phyloP scores from a whole-genome alignment of 495 filamentous ascomycete genomes.

The Podospora appendiculata region DNA sequence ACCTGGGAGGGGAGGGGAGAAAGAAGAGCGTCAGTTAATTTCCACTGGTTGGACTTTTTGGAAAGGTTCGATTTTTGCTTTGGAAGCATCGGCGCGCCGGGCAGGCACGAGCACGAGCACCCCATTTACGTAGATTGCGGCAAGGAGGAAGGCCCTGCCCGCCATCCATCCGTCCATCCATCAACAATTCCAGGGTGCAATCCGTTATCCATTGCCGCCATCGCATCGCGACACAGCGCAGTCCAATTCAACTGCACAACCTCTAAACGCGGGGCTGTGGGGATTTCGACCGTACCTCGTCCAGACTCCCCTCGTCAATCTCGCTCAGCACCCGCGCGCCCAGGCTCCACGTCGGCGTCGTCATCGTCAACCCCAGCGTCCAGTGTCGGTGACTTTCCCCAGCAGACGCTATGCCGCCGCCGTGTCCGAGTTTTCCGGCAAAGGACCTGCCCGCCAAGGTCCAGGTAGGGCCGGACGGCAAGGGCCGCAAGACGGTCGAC shows the following conservation, averaged over 20 bases:
- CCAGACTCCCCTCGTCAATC: slow-evolving; percentile 30
- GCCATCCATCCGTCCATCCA: neutral
- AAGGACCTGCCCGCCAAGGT: slow-evolving; percentile 41
- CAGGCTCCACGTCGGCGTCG: slow-evolving; percentile 23
- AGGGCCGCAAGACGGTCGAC: slow-evolving; percentile 39
- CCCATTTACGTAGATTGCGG: no score
- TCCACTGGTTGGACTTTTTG: no score
- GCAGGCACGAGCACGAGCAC: no score
- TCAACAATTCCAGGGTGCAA: neutral
- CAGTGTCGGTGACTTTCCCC: neutral
- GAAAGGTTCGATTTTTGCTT: no score
- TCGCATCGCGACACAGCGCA: neutral
- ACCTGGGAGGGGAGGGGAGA: slow-evolving; percentile 20
- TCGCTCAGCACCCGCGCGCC: slow-evolving; percentile 55
- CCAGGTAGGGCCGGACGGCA: slow-evolving; percentile 39
- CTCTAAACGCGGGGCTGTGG: neutral
- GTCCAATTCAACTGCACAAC: neutral
- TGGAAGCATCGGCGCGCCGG: no score
- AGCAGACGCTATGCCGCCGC: slow-evolving; percentile 48
- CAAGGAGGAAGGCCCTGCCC: no score
- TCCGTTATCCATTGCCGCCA: neutral
- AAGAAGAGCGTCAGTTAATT: neutral
- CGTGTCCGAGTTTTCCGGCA: slow-evolving; percentile 47
- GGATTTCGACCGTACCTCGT: slow-evolving; percentile 27
- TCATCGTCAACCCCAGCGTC: no score